A percentile compares a stretch with the other conserved stretches of the same genome.
Conservation (phyloP, 768 basidiomycete genomes). For the Exsudoporus frostii region DNA sequence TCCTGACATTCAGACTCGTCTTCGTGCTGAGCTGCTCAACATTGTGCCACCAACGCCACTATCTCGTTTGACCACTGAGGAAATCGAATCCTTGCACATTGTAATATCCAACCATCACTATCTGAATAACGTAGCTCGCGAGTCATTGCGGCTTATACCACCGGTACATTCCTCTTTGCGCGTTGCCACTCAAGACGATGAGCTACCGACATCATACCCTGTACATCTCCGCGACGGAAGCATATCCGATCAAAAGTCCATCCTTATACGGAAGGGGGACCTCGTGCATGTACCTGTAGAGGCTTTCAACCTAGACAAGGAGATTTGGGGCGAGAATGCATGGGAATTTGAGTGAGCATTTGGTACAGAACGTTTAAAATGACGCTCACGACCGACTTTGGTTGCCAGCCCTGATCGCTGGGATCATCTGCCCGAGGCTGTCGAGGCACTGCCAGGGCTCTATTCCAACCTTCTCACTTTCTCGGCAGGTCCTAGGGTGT, state of each 20-base stretch:
- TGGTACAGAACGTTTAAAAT: not conserved
- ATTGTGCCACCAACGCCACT: constrained; percentile 41
- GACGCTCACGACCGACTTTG: not conserved
- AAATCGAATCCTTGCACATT: constrained; percentile 57
- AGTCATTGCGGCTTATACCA: constrained; percentile 73
- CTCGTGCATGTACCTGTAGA: constrained; percentile 78
- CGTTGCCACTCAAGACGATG: constrained; percentile 74
- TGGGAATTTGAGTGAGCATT: constrained; percentile 73
- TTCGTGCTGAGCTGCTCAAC: constrained; percentile 64
- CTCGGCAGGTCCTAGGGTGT: constrained; percentile 76
- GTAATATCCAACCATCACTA: constrained; percentile 60
- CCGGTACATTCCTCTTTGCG: constrained; percentile 81
- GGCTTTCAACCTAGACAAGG: constrained; percentile 74
- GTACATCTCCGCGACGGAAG: constrained; percentile 51
- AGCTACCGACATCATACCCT: constrained; percentile 67
- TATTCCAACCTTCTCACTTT: constrained; percentile 72
- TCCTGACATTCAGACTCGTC: constrained; percentile 60
- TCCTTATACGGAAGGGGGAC: constrained; percentile 62
- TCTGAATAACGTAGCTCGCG: constrained; percentile 73
- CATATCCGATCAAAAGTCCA: constrained; percentile 37
- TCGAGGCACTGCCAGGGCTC: constrained; percentile 61
- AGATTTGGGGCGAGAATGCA: constrained; percentile 76
- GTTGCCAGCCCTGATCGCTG: constrained; percentile 70
- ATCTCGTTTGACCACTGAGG: constrained; percentile 54
- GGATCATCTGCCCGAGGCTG: constrained; percentile 73